These are phyloP conservation scores for Aspergillus leporis DNA, from an alignment of 495 filamentous ascomycete genomes.

Conservation along the genomic window DNA sequence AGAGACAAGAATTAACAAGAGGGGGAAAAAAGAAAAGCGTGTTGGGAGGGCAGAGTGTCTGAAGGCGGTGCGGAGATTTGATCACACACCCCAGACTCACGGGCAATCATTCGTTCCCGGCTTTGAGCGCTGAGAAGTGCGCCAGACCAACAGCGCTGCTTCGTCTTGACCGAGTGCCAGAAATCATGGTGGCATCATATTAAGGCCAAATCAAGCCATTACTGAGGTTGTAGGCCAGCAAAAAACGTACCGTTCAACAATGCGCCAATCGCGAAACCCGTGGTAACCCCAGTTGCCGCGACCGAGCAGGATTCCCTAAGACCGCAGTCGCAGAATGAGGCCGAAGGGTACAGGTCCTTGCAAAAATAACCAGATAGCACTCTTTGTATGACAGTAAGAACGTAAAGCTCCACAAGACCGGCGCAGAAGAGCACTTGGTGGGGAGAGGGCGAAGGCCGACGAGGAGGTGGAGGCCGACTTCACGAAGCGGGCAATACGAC, in stretches of 20 bases:
- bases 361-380: neutral
- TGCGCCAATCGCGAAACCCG: conserved; percentile 42
- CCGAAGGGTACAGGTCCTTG: neutral
- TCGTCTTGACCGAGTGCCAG: conserved; percentile 1
- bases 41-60: conserved; percentile 22
- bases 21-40: conserved; percentile 19
- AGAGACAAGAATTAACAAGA: conserved; percentile 14
- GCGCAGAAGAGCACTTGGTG: conserved; percentile 25
- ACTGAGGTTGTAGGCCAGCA: conserved; percentile 19
- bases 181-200: neutral
- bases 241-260: conserved; percentile 49
- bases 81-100: conserved; percentile 40
- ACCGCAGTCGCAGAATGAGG: conserved; percentile 24
- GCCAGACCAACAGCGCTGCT: conserved; percentile 18
- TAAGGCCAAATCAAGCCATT: conserved; percentile 7
- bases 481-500: conserved; percentile 41
- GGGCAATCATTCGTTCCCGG: conserved; percentile 26
- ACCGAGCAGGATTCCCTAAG: conserved; percentile 37
- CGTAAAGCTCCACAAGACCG: conserved; percentile 3
- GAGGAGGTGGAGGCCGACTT: conserved; percentile 33
- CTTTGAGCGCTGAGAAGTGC: conserved; percentile 24
- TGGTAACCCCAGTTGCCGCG: conserved; percentile 40
- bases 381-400: neutral
- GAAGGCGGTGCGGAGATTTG: conserved; percentile 55
- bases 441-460: conserved; percentile 17